These are phyloP conservation scores for Hyphodiscus sp. DNA, from an alignment of 2,329 filamentous ascomycete species.

Conservation along the genomic window DNA sequence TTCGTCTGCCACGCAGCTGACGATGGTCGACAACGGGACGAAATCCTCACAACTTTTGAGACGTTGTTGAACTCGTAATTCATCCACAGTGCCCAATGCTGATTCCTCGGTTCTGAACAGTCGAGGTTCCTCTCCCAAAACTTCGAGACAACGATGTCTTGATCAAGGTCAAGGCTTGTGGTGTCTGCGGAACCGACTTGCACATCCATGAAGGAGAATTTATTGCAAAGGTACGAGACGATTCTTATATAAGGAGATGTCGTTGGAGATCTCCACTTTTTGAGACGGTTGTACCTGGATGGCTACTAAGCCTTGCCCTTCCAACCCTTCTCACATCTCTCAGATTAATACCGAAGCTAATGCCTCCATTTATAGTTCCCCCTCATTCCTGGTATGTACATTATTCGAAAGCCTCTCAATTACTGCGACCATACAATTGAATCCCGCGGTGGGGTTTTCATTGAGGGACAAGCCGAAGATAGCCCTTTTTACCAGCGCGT, in stretches of 20 bases:
- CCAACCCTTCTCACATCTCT: not conserved
- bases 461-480: not conserved
- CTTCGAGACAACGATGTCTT: conserved; percentile 29
- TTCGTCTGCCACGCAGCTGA: no score
- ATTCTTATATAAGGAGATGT: conserved; percentile 14
- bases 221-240: conserved; percentile 40
- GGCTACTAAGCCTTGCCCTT: conserved; percentile 9
- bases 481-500: no score
- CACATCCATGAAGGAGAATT: conserved; percentile 67
- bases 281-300: conserved; percentile 17
- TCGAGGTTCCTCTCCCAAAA: conserved; percentile 6
- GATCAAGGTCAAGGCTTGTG: conserved; percentile 62
- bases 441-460: no score
- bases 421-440: not conserved
- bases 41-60: no score
- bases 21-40: no score
- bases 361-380: conserved; percentile 47
- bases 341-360: conserved; percentile 9
- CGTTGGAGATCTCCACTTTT: conserved; percentile 9
- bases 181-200: conserved; percentile 44
- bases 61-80: no score
- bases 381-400: conserved; percentile 46
- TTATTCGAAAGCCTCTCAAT: not conserved
- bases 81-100: conserved; percentile 24
- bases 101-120: conserved; percentile 38